Evolutionary conservation across 2,329 filamentous ascomycete genomes (phyloP), one percentile per base, ranked within the genome.

Genomic region (Xylaria polymorpha): DNA sequence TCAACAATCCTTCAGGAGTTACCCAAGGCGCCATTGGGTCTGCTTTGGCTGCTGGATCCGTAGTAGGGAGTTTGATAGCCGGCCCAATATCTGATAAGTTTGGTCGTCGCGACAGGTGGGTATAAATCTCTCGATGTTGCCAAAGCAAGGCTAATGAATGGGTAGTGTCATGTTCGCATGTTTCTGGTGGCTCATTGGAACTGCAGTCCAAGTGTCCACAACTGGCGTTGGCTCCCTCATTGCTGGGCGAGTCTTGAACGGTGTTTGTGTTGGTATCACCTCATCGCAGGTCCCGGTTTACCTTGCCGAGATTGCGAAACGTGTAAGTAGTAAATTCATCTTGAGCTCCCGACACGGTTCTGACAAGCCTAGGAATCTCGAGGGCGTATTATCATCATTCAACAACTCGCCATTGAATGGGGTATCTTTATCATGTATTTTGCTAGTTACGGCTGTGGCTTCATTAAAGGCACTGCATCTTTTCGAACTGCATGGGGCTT

Each of bases 361-460:
- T 67, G 35, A 70, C 35, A 48, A 32, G 4, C 84, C 83, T 74
- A 77, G 75, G 74, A 76, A 61, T 64, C 68, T 51, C 86, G 90
- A 70, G 91, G 90, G 18, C 85, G 89, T 51, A 84, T 94, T 41
- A 90, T 94, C 18, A 89, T 90, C 61, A 86, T 88, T 51, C 91
- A 94, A 78, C 91, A 94, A 78, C 91, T 90, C 83, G 90, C 91
- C 32, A 93, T 94, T 69, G 92, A 91, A 72, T 92, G 85, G 85
- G 90, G 88, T 71, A 91, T 91, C 72, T 76, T 91, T 67, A 89
- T 91, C 80, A 91, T 91, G 88, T 92, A 91, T 82, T 90, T 89
- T 77, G 87, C 92, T 78, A 86, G 86, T 25, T 87, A 90, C 75
- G 91, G 89, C 25, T 88, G 87, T 78, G 88, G 86, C 64, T 89